phyloP scores from a whole-genome alignment of 176 grass and related monocot species.

The Eragrostis curvula region DNA sequence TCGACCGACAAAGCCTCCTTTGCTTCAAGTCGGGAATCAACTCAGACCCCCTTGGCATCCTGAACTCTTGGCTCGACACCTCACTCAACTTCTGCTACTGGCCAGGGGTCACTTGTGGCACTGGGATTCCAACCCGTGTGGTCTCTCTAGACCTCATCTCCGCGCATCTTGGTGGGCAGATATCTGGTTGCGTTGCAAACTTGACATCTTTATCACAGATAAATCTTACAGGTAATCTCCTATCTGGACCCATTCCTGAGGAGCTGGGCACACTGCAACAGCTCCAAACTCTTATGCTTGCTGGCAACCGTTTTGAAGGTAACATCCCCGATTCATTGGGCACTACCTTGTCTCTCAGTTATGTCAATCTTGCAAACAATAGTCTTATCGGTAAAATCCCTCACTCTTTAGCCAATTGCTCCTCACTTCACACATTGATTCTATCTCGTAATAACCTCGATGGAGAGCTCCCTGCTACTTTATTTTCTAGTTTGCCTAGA shows the following conservation, averaged over 20 bases:
- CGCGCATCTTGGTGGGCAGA: neutral
- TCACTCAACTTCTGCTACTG: conserved; percentile 50
- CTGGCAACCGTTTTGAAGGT: neutral
- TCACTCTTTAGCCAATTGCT: neutral
- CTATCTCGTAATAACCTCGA: conserved; percentile 18
- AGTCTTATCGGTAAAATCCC: conserved; percentile 18
- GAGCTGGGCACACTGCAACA: neutral
- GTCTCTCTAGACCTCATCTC: conserved; percentile 19
- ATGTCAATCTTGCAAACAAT: conserved; percentile 40
- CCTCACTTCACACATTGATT: conserved; percentile 11
- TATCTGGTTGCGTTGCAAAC: conserved; percentile 42
- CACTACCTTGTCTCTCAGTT: neutral
- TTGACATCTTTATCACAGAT: conserved; percentile 39
- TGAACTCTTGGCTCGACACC: conserved; percentile 23
- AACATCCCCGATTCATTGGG: conserved; percentile 17
- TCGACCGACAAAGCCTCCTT: conserved; percentile 29
- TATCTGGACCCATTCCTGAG: conserved; percentile 27
- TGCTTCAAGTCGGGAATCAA: conserved; percentile 44
- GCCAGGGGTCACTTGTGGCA: conserved; percentile 42
- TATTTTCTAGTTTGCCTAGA: neutral
- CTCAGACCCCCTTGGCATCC: neutral
- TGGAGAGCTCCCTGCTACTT: neutral
- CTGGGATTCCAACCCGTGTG: neutral
- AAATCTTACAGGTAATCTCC: conserved; percentile 11
- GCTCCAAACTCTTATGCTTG: conserved; percentile 15